phyloP scores from a whole-genome alignment of 2,329 filamentous ascomycete genomes.

The Apiospora saccharicola region DNA sequence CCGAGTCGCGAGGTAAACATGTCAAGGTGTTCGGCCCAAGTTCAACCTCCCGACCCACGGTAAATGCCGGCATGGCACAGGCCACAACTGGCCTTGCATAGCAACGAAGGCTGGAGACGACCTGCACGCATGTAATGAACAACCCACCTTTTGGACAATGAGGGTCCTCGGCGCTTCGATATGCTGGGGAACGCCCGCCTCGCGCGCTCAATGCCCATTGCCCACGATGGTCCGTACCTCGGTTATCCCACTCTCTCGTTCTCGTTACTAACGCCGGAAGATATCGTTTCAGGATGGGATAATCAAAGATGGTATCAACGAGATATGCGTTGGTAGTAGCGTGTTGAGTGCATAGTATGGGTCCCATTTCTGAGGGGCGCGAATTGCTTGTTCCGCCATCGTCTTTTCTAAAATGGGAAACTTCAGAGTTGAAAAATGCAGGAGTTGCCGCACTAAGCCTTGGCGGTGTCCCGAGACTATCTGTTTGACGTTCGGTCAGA shows the following conservation, averaged over 20 bases:
- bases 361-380: neutral
- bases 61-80: constrained; percentile 10
- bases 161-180: constrained; percentile 6
- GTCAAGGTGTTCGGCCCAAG: constrained; percentile 12
- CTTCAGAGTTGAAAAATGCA: neutral
- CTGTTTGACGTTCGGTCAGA: neutral
- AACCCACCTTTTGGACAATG: neutral
- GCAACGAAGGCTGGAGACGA: neutral
- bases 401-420: neutral
- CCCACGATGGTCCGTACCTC: constrained; percentile 15
- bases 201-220: neutral
- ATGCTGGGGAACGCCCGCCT: constrained; percentile 9
- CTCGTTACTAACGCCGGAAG: neutral
- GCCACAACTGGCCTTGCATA: constrained; percentile 1
- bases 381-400: neutral
- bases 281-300: neutral
- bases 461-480: neutral
- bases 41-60: constrained; percentile 13
- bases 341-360: neutral
- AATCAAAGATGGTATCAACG: neutral
- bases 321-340: neutral
- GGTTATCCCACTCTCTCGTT: neutral
- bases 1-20: constrained; percentile 9
- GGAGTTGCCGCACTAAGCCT: constrained; percentile 4
- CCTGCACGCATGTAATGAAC: constrained; percentile 1